Evolutionary conservation across 1,284 basidiomycete genomes (phyloP).

Genomic region (Apiotrichum laibachii): DNA sequence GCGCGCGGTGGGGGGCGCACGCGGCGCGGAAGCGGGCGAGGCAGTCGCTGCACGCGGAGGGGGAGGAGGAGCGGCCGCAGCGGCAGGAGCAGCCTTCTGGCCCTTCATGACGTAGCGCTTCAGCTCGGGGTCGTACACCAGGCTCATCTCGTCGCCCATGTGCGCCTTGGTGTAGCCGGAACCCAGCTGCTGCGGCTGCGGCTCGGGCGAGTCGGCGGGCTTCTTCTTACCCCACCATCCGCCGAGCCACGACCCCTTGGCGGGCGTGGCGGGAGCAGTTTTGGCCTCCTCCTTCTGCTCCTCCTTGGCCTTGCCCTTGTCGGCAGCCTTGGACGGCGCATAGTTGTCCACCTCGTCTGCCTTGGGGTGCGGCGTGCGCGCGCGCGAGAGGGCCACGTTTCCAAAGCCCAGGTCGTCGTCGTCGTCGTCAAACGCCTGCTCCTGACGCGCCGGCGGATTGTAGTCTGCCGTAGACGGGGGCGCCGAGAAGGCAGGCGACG

Average conservation of each 20-base stretch:
- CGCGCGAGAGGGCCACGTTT: constrained; percentile 58
- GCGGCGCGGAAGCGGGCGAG: constrained; percentile 61
- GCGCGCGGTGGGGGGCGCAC: constrained; percentile 56
- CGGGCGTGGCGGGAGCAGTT: not conserved
- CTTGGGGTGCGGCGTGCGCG: constrained; percentile 41
- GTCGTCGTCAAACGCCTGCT: constrained; percentile 58
- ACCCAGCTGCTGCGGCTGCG: constrained; percentile 66
- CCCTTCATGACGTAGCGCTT: constrained; percentile 97
- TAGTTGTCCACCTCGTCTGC: constrained; percentile 29
- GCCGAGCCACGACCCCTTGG: constrained; percentile 54
- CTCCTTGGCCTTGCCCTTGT: not conserved
- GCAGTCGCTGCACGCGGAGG: constrained; percentile 74
- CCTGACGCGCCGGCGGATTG: constrained; percentile 7
- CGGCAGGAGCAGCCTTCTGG: constrained; percentile 60
- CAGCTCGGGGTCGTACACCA: constrained; percentile 91
- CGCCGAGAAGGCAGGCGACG: not conserved
- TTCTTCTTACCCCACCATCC: constrained; percentile 67
- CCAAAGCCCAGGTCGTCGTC: constrained; percentile 89
- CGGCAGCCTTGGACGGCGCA: constrained; percentile 3
- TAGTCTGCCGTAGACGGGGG: constrained; percentile 5
- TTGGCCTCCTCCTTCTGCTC: not conserved
- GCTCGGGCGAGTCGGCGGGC: too few relatives aligned
- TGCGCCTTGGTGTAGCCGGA: constrained; percentile 60
- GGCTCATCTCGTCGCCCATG: constrained; percentile 84
- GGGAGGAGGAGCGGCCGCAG: constrained; percentile 54